Evolutionary conservation across 345 rosid species (phyloP), one percentile per base, ranked within the genome.

Genomic region (Clausena lansium): DNA sequence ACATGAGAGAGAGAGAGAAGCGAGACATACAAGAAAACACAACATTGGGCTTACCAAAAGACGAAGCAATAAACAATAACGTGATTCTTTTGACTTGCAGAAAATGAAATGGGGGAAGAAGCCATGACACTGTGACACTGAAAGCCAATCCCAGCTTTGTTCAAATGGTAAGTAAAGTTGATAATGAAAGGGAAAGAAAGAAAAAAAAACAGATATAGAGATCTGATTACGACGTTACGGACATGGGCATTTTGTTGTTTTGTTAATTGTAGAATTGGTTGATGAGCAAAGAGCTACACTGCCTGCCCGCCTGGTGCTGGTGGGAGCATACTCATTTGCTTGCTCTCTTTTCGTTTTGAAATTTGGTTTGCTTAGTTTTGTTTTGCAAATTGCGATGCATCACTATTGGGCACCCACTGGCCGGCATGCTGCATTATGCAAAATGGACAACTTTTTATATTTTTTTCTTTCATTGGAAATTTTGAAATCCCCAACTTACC

Each of bases 1-100:
- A 7, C 33, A 27, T 33, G 63, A 19, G 54, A 71, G 57, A 41
- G 11, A 41, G 38, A 35, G 7, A 45, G 50, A 72, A 76, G 71
- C 81, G 79, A 81, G 82, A 76, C 73, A 32, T 64, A 65, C 70
- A 73, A 78, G 71, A 70, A 66, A 69, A 38, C 68, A 57, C 76
- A n/a, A 81, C 80, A 50, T 78, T 64, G 86, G 81, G 76, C 77
- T 81, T 71, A 79, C 86, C 83, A 73, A 65, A 71, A 47, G 25
- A 59, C 65, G 3, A 71, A 75, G 73, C 33, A 30, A 60, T 27
- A 75, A 39, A 22, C 74, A 20, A 36, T 47, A 71, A 25, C 57
- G 68, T 63, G 79, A 75, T 61, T 39, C 22, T 17, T 52, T 17
- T 5, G 57, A 52, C 5, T 52, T 58, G 65, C 73, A 77, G 82